These are phyloP conservation scores for Colletotrichum aenigma DNA, from an alignment of 2,329 filamentous ascomycete species.

Conservation along the genomic window DNA sequence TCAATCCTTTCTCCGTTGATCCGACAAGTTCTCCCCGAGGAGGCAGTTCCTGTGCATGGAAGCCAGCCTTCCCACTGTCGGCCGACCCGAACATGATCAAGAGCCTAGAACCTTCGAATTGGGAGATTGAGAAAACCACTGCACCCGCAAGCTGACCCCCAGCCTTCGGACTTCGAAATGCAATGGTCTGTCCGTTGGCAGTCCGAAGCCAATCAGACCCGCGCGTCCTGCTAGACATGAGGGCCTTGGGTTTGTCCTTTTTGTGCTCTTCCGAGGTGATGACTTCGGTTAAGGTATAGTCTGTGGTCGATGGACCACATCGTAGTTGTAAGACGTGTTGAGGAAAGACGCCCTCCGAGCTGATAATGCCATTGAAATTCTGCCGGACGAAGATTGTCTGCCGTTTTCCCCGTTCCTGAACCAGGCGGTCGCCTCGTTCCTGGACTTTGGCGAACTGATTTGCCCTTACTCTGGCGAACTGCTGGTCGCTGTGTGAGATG, in stretches of 20 bases:
- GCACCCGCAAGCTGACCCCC: neutral
- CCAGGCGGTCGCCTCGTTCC: rapidly evolving
- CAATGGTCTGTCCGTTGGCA: neutral
- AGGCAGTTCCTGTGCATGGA: neutral
- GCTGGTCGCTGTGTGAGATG: neutral
- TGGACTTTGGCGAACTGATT: neutral
- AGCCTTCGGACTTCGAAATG: neutral
- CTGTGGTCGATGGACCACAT: neutral
- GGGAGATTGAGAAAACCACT: neutral
- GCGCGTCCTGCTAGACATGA: neutral
- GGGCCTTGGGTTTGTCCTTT: neutral
- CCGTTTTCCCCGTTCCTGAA: neutral
- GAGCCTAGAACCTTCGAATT: neutral
- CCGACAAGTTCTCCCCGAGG: neutral
- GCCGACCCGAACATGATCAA: neutral
- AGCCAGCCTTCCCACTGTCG: neutral
- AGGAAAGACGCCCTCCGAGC: neutral
- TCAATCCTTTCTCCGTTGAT: neutral
- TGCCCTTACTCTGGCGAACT: neutral
- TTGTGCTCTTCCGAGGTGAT: neutral
- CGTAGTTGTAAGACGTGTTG: neutral
- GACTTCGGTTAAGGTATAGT: rapidly evolving
- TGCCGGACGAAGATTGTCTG: neutral
- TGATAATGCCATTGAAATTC: neutral
- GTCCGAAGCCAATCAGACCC: neutral